Conservation (phyloP, 306 rosid species). For the Trifolium repens region DNA sequence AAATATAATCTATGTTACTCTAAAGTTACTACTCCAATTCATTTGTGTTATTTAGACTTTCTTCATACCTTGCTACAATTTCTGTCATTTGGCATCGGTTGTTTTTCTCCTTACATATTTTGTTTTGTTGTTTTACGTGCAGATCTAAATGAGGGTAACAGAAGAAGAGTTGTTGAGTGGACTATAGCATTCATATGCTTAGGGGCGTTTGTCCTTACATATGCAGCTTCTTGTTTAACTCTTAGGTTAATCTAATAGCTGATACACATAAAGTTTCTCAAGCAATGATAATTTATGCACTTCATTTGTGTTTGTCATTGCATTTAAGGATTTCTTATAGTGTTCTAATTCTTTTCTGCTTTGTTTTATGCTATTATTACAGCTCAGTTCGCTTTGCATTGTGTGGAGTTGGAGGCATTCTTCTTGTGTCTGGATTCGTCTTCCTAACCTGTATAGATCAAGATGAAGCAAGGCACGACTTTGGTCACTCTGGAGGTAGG, state of each 20-base stretch:
- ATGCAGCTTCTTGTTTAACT: slow-evolving; percentile 66
- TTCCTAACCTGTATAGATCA: slow-evolving; percentile 71
- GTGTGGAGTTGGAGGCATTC: slow-evolving; percentile 73
- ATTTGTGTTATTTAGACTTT: neutral
- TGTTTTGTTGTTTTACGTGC: slow-evolving; percentile 35
- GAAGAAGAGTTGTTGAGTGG: slow-evolving; percentile 76
- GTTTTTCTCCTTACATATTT: slow-evolving; percentile 24
- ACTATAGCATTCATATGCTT: slow-evolving; percentile 66
- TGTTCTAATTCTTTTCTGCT: slow-evolving; percentile 5
- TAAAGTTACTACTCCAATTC: slow-evolving; percentile 2
- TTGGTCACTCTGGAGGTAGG: slow-evolving; percentile 94
- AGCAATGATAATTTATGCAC: slow-evolving; percentile 14
- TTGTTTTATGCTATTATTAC: slow-evolving; percentile 43
- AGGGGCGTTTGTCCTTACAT: slow-evolving; percentile 76
- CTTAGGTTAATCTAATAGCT: slow-evolving; percentile 58
- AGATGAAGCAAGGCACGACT: slow-evolving; percentile 89
- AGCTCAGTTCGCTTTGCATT: slow-evolving; percentile 65
- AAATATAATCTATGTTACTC: slow-evolving; percentile 14
- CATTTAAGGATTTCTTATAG: slow-evolving; percentile 17
- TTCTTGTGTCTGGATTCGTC: slow-evolving; percentile 64
- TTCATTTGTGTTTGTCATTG: slow-evolving; percentile 15
- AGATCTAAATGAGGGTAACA: slow-evolving; percentile 55
- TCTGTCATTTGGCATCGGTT: slow-evolving; percentile 22
- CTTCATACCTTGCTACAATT: slow-evolving; percentile 8
- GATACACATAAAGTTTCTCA: slow-evolving; percentile 28